Base-by-base conservation (phyloP, 2,329 filamentous ascomycete genomes). In the Diaporthe vexans region DNA sequence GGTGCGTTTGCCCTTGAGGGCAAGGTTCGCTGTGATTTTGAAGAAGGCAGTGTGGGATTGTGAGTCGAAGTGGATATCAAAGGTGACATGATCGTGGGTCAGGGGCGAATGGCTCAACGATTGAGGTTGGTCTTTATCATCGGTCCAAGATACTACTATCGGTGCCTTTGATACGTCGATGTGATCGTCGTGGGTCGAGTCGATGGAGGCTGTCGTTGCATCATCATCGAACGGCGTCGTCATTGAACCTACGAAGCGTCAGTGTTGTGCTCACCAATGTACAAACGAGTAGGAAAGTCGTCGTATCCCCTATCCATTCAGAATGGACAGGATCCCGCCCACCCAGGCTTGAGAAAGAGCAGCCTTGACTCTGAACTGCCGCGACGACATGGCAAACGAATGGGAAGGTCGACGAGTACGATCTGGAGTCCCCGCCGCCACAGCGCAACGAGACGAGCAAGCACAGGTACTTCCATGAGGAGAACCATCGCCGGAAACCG, bases 301-400 rank as follows among this genome's bases (percentile, higher is more conserved):
- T 61, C 67, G 35, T 74, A 74, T 68, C 72, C 74, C 74, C 74
- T 46, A 58, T 57, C 68, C 33, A 48, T 71, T 71, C 11, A 33
- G 21, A 35, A 71, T 35, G 29, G 54, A 57, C 56, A 75, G 72
- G 56, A 75, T 75, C 74, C 74, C 74, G 33, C 74, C 74, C 74
- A 59, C 74, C 74, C 74, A 74, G 74, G 74, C 74, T 75, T 75
- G 29, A 56, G 37, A 54, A 61, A 68, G 72, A 75, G 74, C 72
- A 75, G 74, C 74, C 74, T 74, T 72, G 74, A 75, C 74, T 75
- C 68, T 70, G 48, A n/a, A 52, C 35, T 52, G 67, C 48, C 46
- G 59, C 51, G 56, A 40, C 29, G 54, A 71, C 11, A 57, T 54
- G 24, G 54, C n/a, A 6, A 10, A 63, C 68, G 57, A 51, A 29